A percentile compares a stretch with the other conserved stretches of the same genome.
Conservation (phyloP, 2,329 filamentous ascomycete genomes). For the Apiospora phragmitis region DNA sequence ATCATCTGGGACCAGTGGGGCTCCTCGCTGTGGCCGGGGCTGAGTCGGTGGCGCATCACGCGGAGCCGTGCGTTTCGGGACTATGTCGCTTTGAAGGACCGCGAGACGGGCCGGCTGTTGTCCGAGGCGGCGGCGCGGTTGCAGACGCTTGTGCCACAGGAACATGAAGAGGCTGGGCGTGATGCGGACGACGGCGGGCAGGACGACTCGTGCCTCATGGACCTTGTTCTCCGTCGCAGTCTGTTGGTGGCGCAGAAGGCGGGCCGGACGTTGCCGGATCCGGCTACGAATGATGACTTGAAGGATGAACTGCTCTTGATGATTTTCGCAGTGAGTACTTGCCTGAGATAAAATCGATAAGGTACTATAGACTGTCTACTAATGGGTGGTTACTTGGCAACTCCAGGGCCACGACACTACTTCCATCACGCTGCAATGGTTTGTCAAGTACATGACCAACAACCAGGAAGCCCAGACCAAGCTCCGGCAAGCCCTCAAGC, state of each 20-base stretch:
- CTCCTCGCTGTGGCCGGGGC: conserved; percentile 14
- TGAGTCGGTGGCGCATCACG: conserved; percentile 16
- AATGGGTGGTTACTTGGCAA: too few relatives aligned
- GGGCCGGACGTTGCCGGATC: conserved; percentile 24
- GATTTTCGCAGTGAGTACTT: too few relatives aligned
- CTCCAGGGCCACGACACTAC: conserved; percentile 44
- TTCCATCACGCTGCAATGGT: conserved; percentile 41
- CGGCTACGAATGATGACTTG: conserved; percentile 25
- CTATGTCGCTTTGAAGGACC: conserved; percentile 21
- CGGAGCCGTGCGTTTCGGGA: conserved; percentile 18
- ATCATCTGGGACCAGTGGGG: conserved; percentile 12
- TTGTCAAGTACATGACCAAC: conserved; percentile 38
- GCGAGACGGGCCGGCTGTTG: conserved; percentile 24
- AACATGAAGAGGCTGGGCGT: too few relatives aligned
- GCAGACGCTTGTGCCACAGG: too few relatives aligned
- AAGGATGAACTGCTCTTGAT: conserved; percentile 27
- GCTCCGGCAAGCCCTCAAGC: conserved; percentile 31
- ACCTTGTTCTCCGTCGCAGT: conserved; percentile 36
- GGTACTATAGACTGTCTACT: too few relatives aligned
- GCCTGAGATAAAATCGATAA: background rate
- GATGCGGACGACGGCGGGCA: conserved; percentile 19
- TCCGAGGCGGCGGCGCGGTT: conserved; percentile 22
- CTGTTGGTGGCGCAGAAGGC: conserved; percentile 35
- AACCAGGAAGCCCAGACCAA: conserved; percentile 35
- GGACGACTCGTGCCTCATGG: conserved; percentile 34